Evolutionary conservation across 495 filamentous ascomycete species (phyloP).

Genomic region (Xylaria castorea): DNA sequence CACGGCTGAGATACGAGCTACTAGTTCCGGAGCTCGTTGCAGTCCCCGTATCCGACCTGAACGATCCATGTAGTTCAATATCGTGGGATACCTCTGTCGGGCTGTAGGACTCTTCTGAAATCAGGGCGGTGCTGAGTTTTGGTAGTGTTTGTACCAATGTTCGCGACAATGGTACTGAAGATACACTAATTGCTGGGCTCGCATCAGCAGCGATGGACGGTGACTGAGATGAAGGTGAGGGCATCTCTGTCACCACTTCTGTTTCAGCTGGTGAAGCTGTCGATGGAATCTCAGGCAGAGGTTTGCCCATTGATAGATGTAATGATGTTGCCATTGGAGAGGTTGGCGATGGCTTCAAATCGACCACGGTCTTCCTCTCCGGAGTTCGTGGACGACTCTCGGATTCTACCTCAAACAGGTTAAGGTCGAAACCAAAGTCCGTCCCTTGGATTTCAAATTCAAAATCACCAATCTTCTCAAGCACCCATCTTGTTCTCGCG

Average conservation of each 20-base stretch:
- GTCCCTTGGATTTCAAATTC: slow-evolving; percentile 69
- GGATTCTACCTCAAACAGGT: slow-evolving; percentile 43
- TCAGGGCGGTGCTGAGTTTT: slow-evolving; percentile 55
- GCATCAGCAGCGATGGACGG: slow-evolving; percentile 46
- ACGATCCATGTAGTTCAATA: slow-evolving; percentile 53
- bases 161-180: slow-evolving; percentile 51
- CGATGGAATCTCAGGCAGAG: slow-evolving; percentile 46
- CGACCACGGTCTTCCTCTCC: slow-evolving; percentile 44
- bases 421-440: slow-evolving; percentile 56
- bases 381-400: slow-evolving; percentile 47
- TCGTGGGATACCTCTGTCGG: slow-evolving; percentile 52
- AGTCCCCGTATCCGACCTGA: slow-evolving; percentile 57
- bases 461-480: slow-evolving; percentile 93
- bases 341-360: slow-evolving; percentile 39
- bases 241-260: slow-evolving; percentile 39
- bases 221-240: slow-evolving; percentile 47
- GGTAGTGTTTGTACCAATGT: slow-evolving; percentile 52
- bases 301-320: slow-evolving; percentile 37
- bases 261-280: slow-evolving; percentile 45
- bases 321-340: slow-evolving; percentile 35
- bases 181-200: slow-evolving; percentile 42
- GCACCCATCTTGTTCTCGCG: slow-evolving; percentile 79
- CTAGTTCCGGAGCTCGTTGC: slow-evolving; percentile 62
- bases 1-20: slow-evolving; percentile 79
- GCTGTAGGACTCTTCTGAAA: slow-evolving; percentile 53